Evolutionary conservation across 495 filamentous ascomycete genomes (phyloP).

Genomic region (Hapsidospora chrysogenum): DNA sequence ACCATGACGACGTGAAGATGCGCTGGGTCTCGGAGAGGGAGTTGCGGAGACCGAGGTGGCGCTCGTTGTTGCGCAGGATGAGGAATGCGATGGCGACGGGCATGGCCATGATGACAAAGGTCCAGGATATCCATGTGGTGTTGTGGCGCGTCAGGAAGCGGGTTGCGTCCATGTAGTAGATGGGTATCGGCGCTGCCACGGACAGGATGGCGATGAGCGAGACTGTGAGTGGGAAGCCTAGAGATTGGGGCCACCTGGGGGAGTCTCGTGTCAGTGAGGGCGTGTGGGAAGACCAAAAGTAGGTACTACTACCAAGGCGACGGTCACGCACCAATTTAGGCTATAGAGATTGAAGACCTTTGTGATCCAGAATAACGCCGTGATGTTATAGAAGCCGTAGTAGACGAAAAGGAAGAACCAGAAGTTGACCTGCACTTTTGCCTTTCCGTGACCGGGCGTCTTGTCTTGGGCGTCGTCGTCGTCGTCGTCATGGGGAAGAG

Average conservation of each 20-base stretch:
- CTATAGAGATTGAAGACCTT: constrained; percentile 53
- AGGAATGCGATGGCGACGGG: constrained; percentile 41
- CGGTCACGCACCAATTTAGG: constrained; percentile 35
- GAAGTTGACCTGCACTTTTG: constrained; percentile 44
- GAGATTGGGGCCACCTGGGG: constrained; percentile 35
- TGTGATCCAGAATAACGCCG: constrained; percentile 47
- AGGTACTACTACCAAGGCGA: no score
- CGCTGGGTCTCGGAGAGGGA: constrained; percentile 44
- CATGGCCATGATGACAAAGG: constrained; percentile 46
- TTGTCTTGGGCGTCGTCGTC: constrained; percentile 11
- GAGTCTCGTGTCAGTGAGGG: not conserved
- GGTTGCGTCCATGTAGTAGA: constrained; percentile 33
- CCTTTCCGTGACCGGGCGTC: constrained; percentile 40
- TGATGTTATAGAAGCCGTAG: constrained; percentile 48
- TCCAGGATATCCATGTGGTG: constrained; percentile 46
- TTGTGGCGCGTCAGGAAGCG: constrained; percentile 36
- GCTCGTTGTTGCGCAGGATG: constrained; percentile 40
- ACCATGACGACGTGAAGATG: constrained; percentile 44
- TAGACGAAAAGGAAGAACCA: constrained; percentile 52
- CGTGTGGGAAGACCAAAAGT: not conserved
- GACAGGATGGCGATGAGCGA: constrained; percentile 37
- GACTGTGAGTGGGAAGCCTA: constrained; percentile 41
- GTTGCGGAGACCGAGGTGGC: constrained; percentile 34
- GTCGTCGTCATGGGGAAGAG: constrained; percentile 19
- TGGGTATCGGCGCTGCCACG: constrained; percentile 33